A percentile compares a stretch with the other conserved stretches of the same genome.
Evolutionary conservation across 306 rosid genomes (phyloP).

Genomic region (Dicorynia guianensis): DNA sequence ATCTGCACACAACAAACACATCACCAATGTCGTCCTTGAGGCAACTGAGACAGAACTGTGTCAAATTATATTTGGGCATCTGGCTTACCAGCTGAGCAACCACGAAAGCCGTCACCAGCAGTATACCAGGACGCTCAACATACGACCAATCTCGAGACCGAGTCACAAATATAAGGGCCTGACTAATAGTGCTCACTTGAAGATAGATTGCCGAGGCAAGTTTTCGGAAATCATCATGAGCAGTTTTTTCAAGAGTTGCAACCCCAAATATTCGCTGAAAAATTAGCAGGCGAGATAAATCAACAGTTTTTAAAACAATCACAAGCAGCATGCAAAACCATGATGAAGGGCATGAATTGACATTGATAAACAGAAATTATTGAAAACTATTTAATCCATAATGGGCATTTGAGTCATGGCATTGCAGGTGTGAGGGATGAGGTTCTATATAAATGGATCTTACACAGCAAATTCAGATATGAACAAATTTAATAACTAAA

Average conservation of each 20-base stretch:
- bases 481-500: background rate
- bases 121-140: slow-evolving; percentile 87
- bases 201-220: slow-evolving; percentile 95
- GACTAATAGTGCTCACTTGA: slow-evolving; percentile 98
- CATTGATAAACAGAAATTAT: background rate
- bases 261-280: slow-evolving; percentile 87
- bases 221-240: slow-evolving; percentile 82
- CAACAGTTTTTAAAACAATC: slow-evolving; percentile 7
- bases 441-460: slow-evolving; percentile 21
- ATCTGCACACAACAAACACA: slow-evolving; percentile 59
- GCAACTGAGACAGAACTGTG: background rate
- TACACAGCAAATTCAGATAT: background rate
- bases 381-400: slow-evolving; percentile 3
- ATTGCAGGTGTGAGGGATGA: slow-evolving; percentile 10
- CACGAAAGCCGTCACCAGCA: slow-evolving; percentile 76
- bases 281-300: slow-evolving; percentile 34
- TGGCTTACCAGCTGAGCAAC: slow-evolving; percentile 89
- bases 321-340: slow-evolving; percentile 17
- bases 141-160: slow-evolving; percentile 97
- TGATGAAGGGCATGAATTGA: background rate
- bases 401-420: background rate
- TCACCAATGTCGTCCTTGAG: slow-evolving; percentile 15
- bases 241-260: slow-evolving; percentile 77
- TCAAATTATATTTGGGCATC: slow-evolving; percentile 14
- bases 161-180: slow-evolving; percentile 97